Conservation (phyloP, 2,329 filamentous ascomycete genomes). For the Hypoxylon sp. region DNA sequence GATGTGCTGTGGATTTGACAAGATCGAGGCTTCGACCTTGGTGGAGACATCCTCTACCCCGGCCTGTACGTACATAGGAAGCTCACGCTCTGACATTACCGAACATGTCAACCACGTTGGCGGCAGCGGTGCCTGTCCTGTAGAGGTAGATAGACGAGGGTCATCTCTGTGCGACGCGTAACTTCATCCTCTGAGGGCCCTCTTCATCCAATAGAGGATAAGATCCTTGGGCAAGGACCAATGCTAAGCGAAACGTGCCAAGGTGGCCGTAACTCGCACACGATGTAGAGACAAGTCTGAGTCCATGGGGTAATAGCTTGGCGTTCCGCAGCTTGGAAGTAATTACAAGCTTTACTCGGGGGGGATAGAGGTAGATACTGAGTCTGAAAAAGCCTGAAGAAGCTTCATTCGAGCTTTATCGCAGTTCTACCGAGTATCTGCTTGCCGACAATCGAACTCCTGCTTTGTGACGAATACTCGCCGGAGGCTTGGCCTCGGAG, state of each 20-base stretch:
- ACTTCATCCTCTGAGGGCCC: conserved; percentile 16
- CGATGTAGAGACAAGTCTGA: conserved; percentile 18
- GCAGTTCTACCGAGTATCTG: background rate
- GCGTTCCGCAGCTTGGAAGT: conserved; percentile 19
- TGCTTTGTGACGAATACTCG: background rate
- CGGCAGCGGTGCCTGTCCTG: conserved; percentile 11
- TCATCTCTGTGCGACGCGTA: conserved; percentile 35
- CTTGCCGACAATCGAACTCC: background rate
- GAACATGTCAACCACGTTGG: conserved; percentile 7
- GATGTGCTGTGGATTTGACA: conserved; percentile 23
- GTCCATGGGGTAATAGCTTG: conserved; percentile 31
- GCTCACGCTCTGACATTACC: conserved; percentile 15
- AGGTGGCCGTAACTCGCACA: conserved; percentile 29
- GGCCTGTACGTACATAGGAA: conserved; percentile 4
- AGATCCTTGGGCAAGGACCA: conserved; percentile 27
- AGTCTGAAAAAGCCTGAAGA: conserved; percentile 9
- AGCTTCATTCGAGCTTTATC: conserved; percentile 12
- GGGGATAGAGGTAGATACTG: conserved; percentile 3
- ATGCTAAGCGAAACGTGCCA: conserved; percentile 44
- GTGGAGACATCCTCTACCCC: conserved; percentile 29
- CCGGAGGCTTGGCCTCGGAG: background rate
- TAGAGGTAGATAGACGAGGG: conserved; percentile 19
- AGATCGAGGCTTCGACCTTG: conserved; percentile 25
- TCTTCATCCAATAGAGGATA: conserved; percentile 20
- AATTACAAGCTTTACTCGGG: conserved; percentile 6